Evolutionary conservation across 495 filamentous ascomycete species (phyloP).

Genomic region (Aspergillus ostianus): DNA sequence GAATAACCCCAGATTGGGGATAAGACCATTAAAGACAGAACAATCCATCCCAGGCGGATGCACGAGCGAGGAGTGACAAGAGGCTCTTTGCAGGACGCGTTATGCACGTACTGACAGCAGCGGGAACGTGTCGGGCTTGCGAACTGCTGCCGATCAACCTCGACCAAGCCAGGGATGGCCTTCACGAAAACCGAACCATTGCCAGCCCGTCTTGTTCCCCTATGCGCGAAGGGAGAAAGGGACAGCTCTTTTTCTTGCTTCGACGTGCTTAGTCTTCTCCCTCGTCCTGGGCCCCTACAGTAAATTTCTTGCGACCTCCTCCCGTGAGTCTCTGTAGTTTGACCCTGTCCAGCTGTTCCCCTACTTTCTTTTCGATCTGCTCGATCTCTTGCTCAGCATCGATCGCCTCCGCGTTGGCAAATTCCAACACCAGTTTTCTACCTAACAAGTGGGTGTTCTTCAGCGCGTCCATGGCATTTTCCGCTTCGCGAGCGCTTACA

Average conservation of each 20-base stretch:
- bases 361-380: conserved; percentile 93
- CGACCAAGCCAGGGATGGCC: conserved; percentile 40
- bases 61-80: conserved; percentile 21
- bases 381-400: conserved; percentile 95
- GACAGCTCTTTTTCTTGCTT: conserved; percentile 32
- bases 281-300: conserved; percentile 69
- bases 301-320: conserved; percentile 81
- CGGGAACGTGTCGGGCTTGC: conserved; percentile 33
- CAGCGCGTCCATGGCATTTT: conserved; percentile 87
- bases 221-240: conserved; percentile 36
- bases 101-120: conserved; percentile 36
- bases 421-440: conserved; percentile 83
- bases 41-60: conserved; percentile 5
- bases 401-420: conserved; percentile 76
- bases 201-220: conserved; percentile 15
- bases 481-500: conserved; percentile 84
- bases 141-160: conserved; percentile 9
- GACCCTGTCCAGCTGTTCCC: conserved; percentile 81
- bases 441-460: conserved; percentile 93
- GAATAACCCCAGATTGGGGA: conserved; percentile 20
- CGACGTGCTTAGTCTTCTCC: conserved; percentile 44
- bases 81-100: conserved; percentile 28
- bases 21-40: conserved; percentile 18
- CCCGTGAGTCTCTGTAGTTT: conserved; percentile 83
- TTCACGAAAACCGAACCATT: conserved; percentile 15